Evolutionary conservation across 2,329 filamentous ascomycete genomes (phyloP), one percentile per base, ranked within the genome.

Genomic region (Emydomyces testavorans): DNA sequence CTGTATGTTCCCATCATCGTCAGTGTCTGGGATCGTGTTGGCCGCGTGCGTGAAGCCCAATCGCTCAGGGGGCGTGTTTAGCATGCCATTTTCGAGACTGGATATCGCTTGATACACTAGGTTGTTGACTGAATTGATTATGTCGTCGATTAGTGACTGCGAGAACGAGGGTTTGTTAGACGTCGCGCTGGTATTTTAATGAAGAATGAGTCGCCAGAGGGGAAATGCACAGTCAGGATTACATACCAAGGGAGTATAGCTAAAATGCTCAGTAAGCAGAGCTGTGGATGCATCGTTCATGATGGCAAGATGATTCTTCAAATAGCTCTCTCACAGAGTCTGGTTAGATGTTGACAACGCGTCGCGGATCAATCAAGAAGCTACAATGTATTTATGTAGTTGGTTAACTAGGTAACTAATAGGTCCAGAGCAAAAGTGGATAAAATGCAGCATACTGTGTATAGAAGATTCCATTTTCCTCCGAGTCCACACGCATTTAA

Each of bases 111-210:
- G 83, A 67, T 94, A 92, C 60, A 92, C 83, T 59, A 95, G 78
- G 60, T 90, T 85, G 71, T 96, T 98, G 65, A 95, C 80, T 48
- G 83, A 85, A 72, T 96, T 95, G 71, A 96, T 94, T 58, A 96
- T 89, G 69, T 96, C 90, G 77, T 98, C 92, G 61, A 98, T 83
- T 35, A 98, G 79, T 52, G 85, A 85, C 89, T 94, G 59, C 21
- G 36, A 23, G 21, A 32, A 24, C 6, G n/a, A 13, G 6, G 13
- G 16, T 1, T 7, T 13, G 49, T 50, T 34, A 50, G 49, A 23
- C 15, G 2, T 10, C 6, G 13, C 35, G 8, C 2, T 24, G 16
- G 28, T 11, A n/a, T 7, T 8, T 26, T 8, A 23, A 28, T 10
- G 7, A 7, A 2, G 7, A n/a, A 15, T 18, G n/a, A 5, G 24